These are phyloP conservation scores for Rachicladosporium sp. DNA, from an alignment of 2,329 filamentous ascomycete species.

Conservation along the genomic window DNA sequence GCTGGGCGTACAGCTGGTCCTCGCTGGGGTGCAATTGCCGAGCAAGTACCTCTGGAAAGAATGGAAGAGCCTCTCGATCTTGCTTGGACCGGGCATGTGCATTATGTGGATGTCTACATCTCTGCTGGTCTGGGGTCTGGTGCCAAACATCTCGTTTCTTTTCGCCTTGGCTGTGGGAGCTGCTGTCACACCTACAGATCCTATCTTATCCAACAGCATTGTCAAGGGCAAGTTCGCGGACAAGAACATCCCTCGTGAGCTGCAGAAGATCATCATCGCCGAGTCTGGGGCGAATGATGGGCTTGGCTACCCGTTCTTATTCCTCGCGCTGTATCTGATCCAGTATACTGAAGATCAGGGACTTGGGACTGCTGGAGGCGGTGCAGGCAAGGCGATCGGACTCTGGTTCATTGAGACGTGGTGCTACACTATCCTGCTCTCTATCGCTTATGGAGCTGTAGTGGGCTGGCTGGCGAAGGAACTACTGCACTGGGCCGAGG, in stretches of 20 bases:
- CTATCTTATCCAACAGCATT: slow-evolving; percentile 75
- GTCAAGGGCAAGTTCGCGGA: slow-evolving; percentile 91
- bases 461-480: slow-evolving; percentile 76
- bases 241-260: slow-evolving; percentile 67
- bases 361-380: slow-evolving; percentile 45
- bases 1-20: slow-evolving; percentile 76
- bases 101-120: slow-evolving; percentile 79
- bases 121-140: slow-evolving; percentile 62
- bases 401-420: slow-evolving; percentile 79
- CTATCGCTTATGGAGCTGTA: slow-evolving; percentile 60
- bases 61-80: slow-evolving; percentile 61
- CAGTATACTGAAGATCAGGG: slow-evolving; percentile 56
- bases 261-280: slow-evolving; percentile 55
- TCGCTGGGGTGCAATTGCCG: slow-evolving; percentile 79
- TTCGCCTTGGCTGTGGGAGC: slow-evolving; percentile 70
- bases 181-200: slow-evolving; percentile 87
- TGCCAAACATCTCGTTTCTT: slow-evolving; percentile 59
- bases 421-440: slow-evolving; percentile 71
- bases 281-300: slow-evolving; percentile 88
- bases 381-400: slow-evolving; percentile 54
- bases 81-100: slow-evolving; percentile 75
- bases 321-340: slow-evolving; percentile 71
- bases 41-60: slow-evolving; percentile 66
- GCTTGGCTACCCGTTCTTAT: slow-evolving; percentile 77
- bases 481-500: slow-evolving; percentile 71